Conservation (phyloP, 805 yeast species). For the Lachancea quebecensis region DNA sequence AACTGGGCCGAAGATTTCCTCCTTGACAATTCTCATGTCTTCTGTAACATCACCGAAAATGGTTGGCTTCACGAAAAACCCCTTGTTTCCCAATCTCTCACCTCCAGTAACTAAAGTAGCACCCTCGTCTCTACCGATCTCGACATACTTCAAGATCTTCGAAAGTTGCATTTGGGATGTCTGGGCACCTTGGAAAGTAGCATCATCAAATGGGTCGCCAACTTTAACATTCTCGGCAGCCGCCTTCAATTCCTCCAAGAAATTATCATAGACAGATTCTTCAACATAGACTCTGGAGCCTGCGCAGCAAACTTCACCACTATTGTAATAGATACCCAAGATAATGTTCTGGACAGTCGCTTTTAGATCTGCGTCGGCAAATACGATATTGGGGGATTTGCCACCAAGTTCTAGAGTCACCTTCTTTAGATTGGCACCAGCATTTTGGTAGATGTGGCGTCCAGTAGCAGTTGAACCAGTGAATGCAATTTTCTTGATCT, state of each 20-base stretch:
- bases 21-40: conserved; percentile 61
- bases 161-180: conserved; percentile 74
- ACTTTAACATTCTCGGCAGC: conserved; percentile 53
- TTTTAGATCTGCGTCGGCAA: conserved; percentile 76
- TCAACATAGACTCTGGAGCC: conserved; percentile 89
- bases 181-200: conserved; percentile 86
- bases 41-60: conserved; percentile 65
- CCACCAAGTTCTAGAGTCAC: conserved; percentile 95
- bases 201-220: conserved; percentile 80
- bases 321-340: conserved; percentile 82
- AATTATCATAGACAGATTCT: conserved; percentile 73
- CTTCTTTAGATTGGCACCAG: conserved; percentile 79
- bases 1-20: conserved; percentile 89
- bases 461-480: conserved; percentile 95
- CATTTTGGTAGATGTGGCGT: conserved; percentile 68
- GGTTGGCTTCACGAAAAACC: conserved; percentile 68
- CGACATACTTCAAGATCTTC: conserved; percentile 69
- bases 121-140: conserved; percentile 76
- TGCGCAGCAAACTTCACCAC: conserved; percentile 95
- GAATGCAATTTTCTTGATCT: conserved; percentile 84
- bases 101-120: conserved; percentile 73
- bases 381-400: conserved; percentile 86
- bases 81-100: conserved; percentile 51
- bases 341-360: conserved; percentile 70
- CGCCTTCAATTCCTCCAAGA: conserved; percentile 51